A percentile compares a stretch with the other conserved stretches of the same genome.
These are phyloP conservation scores for Colletotrichum gloeosporioides DNA, from an alignment of 2,329 filamentous ascomycete species.

Conservation along the genomic window DNA sequence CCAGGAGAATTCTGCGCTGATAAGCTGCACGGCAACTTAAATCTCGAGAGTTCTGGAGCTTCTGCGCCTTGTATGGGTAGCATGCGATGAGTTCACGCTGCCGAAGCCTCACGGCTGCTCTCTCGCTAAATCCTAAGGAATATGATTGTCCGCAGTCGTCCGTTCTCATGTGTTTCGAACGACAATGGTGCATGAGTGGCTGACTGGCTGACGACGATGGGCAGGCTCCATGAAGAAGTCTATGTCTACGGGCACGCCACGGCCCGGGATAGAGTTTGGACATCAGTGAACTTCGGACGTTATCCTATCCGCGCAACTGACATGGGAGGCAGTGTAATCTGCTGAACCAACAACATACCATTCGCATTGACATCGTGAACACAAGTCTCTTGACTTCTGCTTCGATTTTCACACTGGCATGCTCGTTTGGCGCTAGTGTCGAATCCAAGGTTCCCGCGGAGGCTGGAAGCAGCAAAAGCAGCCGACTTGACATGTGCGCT, in stretches of 20 bases:
- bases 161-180: background rate
- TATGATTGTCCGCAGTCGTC: background rate
- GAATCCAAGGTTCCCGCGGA: background rate
- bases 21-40: constrained; percentile 1
- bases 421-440: background rate
- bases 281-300: background rate
- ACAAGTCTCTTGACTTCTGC: background rate
- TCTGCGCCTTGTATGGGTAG: background rate
- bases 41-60: background rate
- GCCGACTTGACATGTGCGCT: background rate
- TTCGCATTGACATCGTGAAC: background rate
- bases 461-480: background rate
- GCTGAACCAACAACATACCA: background rate
- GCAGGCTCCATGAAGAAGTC: background rate
- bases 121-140: background rate
- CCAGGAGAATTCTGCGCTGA: background rate
- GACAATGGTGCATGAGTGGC: background rate
- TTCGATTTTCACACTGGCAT: background rate
- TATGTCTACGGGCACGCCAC: background rate
- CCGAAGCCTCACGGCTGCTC: background rate
- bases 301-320: background rate
- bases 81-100: background rate
- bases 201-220: background rate
- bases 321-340: background rate
- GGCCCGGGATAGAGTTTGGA: background rate